Evolutionary conservation across 2,329 filamentous ascomycete species (phyloP).

Genomic region (Colletotrichum gloeosporioides): DNA sequence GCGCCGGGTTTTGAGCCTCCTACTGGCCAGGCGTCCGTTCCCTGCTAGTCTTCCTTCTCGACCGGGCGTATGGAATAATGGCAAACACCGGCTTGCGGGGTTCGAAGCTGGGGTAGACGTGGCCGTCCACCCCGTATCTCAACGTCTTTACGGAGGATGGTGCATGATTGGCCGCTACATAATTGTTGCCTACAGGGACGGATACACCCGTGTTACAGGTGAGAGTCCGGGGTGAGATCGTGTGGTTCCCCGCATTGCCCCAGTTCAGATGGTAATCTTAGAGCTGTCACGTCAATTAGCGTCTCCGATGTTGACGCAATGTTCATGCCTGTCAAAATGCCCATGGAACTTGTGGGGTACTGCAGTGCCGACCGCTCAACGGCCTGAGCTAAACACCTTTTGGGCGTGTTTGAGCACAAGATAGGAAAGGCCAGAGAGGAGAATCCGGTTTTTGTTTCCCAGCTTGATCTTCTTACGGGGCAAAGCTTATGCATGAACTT

Average conservation of each 20-base stretch:
- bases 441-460: background rate
- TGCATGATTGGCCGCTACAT: background rate
- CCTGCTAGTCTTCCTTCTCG: background rate
- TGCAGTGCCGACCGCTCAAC: background rate
- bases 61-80: background rate
- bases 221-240: background rate
- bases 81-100: background rate
- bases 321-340: background rate
- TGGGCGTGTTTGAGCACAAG: background rate
- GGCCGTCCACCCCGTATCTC: background rate
- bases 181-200: background rate
- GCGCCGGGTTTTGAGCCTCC: background rate
- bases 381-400: background rate
- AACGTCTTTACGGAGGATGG: rapidly evolving
- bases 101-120: background rate
- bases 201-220: background rate
- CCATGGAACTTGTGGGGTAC: background rate
- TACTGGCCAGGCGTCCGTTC: background rate
- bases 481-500: background rate
- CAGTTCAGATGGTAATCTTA: background rate
- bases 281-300: background rate
- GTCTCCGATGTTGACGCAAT: background rate
- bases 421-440: background rate
- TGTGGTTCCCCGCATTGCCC: background rate
- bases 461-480: background rate